Percentiles rank a stretch among this genome's conserved stretches.
These are phyloP conservation scores for Wallacemonas rigidus DNA, from an alignment of 208 protist genomes.

Conservation along the genomic window DNA sequence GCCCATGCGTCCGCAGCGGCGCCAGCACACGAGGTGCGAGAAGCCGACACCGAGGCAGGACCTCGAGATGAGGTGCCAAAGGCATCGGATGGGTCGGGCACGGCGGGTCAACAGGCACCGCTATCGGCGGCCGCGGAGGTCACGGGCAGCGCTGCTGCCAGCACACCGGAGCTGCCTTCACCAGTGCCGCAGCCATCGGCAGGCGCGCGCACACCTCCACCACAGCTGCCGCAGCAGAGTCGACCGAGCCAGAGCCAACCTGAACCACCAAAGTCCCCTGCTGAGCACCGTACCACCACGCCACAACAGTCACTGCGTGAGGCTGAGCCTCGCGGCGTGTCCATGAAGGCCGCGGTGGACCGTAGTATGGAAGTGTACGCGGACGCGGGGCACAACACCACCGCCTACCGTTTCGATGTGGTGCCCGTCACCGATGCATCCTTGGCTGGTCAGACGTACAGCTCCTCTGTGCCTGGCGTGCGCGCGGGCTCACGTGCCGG, in stretches of 20 bases:
- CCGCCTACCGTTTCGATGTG: background rate
- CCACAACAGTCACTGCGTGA: background rate
- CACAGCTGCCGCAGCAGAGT: background rate
- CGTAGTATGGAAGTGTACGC: slow-evolving; percentile 16
- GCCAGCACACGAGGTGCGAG: background rate
- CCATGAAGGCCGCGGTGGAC: slow-evolving; percentile 7
- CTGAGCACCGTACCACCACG: background rate
- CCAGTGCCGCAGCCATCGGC: slow-evolving; percentile 3
- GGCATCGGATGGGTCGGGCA: background rate
- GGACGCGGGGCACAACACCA: slow-evolving; percentile 2
- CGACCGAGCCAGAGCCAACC: background rate
- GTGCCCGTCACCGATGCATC: background rate
- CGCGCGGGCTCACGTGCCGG: slow-evolving; percentile 7
- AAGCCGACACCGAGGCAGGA: background rate
- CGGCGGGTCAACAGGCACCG: background rate
- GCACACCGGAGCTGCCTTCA: slow-evolving; percentile 7
- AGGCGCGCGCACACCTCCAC: background rate
- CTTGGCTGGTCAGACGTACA: background rate
- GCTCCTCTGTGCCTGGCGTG: background rate
- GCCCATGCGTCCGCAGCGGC: background rate
- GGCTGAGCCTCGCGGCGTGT: background rate
- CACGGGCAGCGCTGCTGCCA: background rate
- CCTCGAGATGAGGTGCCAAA: no score
- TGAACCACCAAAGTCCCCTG: background rate
- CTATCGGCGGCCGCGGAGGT: slow-evolving; percentile 2